Base-by-base conservation (phyloP, 2,329 filamentous ascomycete genomes). In the Botrytis tulipae region DNA sequence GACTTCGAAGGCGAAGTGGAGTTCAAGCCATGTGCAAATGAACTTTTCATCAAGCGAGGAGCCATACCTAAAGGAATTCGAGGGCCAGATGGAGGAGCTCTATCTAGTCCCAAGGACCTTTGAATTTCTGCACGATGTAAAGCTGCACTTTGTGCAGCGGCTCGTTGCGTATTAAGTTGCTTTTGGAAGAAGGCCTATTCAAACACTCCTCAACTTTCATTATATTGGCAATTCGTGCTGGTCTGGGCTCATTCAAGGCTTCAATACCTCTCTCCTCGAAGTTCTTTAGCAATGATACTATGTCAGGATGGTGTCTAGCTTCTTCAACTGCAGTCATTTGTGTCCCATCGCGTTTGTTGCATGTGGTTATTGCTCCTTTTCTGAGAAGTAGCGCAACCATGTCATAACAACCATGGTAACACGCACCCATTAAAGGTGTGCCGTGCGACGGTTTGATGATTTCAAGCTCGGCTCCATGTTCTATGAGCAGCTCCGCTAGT, bases 341-440 rank as follows among this genome's bases (percentile, higher is more conserved):
- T 48, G 44, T 54, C 14, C 42, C 69, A 32, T 71, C 59, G 0
- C 1, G 18, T 9, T 25, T 71, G 1, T 40, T 48, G 25, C 59
- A 63, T 25, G 22, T 42, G 5, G 1, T 63, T 14, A 12, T 63
- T 32, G 69, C 69, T 6, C 59, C 42, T 9, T 29, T 51, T 46
- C 9, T 63, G 3, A 71, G 59, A 44, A 71, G 57, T 1, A 40
- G 9, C 32, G 2, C 25, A 3, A 71, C 59, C 59, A 18, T 37
- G 4, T 71, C 35, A 10, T 48, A 48, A 22, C 7, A 7, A 10
- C 59, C 59, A 29, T 29, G 63, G n/a, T 54, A 71, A 1, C 59
- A 54, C 20, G 59, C 44, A 63, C 42, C 59, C 59, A 71, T 63
- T 1, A 63, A 14, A 51, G 69, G 54, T n/a, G 69, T 63, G 12